A percentile compares a stretch with the other conserved stretches of the same genome.
These are phyloP conservation scores for Cutaneotrichosporon dermatis DNA, from an alignment of 1,284 basidiomycete genomes.

Conservation along the genomic window DNA sequence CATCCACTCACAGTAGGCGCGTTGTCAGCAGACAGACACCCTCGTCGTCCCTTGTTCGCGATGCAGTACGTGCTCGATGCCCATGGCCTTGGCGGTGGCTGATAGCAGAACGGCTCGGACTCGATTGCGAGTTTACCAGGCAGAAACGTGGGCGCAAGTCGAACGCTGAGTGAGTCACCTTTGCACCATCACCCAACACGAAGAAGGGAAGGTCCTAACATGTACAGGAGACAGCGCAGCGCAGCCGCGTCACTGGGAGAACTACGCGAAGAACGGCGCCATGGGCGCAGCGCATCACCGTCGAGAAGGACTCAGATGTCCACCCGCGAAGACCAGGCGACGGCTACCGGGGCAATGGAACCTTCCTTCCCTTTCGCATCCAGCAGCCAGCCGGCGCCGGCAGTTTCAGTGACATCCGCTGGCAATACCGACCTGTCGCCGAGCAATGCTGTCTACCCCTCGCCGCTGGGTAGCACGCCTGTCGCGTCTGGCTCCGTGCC, in stretches of 20 bases:
- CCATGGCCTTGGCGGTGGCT: neutral
- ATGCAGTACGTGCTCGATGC: neutral
- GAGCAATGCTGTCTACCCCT: neutral
- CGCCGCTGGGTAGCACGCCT: neutral
- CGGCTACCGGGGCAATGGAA: too few relatives aligned
- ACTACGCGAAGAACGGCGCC: too few relatives aligned
- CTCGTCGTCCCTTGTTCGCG: neutral
- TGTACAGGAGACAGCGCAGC: neutral
- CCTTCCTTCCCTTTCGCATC: too few relatives aligned
- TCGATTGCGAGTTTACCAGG: neutral
- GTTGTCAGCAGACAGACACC: neutral
- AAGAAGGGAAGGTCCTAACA: neutral
- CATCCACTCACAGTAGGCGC: neutral
- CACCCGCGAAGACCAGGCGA: too few relatives aligned
- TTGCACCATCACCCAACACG: neutral
- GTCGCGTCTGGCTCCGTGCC: neutral
- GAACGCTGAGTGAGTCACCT: neutral
- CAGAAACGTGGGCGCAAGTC: neutral
- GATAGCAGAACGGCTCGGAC: neutral
- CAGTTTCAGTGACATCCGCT: too few relatives aligned
- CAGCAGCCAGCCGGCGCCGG: too few relatives aligned
- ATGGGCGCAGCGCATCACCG: too few relatives aligned
- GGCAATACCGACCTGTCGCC: too few relatives aligned
- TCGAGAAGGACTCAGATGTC: too few relatives aligned
- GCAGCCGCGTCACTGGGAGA: neutral